Evolutionary conservation across 169 alveolate species (phyloP).

Genomic region (Plasmodium cynomolgi): DNA sequence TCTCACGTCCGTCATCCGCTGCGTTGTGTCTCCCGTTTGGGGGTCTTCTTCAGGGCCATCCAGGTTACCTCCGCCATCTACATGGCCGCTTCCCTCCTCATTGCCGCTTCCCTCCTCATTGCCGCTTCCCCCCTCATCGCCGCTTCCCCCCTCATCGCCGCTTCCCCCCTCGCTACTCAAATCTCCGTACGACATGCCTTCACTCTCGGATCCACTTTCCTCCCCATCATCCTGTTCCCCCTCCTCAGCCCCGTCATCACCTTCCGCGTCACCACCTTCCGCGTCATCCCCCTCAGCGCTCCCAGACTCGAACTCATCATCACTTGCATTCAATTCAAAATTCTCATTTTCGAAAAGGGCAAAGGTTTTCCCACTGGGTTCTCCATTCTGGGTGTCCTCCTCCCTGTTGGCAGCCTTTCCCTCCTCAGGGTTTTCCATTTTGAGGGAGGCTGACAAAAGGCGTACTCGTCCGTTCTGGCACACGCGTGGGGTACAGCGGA

Average conservation of each 20-base stretch:
- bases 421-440: background rate
- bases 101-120: slow-evolving; percentile 72
- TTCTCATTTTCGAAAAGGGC: slow-evolving; percentile 50
- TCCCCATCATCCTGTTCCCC: slow-evolving; percentile 75
- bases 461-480: background rate
- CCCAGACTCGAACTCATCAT: slow-evolving; percentile 55
- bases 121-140: background rate
- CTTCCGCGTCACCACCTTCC: slow-evolving; percentile 70
- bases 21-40: background rate
- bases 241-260: slow-evolving; percentile 33
- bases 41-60: background rate
- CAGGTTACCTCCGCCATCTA: slow-evolving; percentile 31
- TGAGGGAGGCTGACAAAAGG: background rate
- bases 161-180: slow-evolving; percentile 84
- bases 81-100: slow-evolving; percentile 3
- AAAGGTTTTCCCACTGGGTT: background rate
- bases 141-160: slow-evolving; percentile 81
- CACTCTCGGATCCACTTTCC: slow-evolving; percentile 84
- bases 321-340: slow-evolving; percentile 36
- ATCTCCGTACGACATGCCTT: slow-evolving; percentile 80
- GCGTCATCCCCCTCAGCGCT: slow-evolving; percentile 65
- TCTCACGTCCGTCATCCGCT: background rate
- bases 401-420: background rate
- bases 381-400: background rate
- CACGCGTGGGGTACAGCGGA: background rate